Percentiles rank a stretch among this genome's conserved stretches.
phyloP scores from a whole-genome alignment of 208 protist species.

The Tetramitus jugosus region DNA sequence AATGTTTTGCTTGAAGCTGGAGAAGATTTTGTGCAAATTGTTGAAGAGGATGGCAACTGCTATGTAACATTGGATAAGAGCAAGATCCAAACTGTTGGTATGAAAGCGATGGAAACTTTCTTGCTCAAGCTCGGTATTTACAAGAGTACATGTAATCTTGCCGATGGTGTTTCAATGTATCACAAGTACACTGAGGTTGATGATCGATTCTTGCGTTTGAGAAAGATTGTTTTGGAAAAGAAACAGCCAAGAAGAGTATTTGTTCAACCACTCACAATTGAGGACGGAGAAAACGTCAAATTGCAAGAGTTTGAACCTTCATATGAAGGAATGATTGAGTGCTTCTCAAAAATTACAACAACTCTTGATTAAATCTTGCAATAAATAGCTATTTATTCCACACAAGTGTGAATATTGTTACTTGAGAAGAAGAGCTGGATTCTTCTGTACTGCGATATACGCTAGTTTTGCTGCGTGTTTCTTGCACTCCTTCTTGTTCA shows the following conservation, averaged over 20 bases:
- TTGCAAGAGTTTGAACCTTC: conserved; percentile 51
- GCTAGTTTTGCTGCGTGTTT: too few species aligned
- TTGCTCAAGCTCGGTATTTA: conserved; percentile 58
- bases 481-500: too few species aligned
- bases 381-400: too few species aligned
- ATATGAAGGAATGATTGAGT: conserved; percentile 48
- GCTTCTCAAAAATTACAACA: too few species aligned
- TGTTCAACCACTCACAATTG: conserved; percentile 59
- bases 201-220: conserved; percentile 53
- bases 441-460: too few species aligned
- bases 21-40: conserved; percentile 52
- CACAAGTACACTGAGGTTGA: conserved; percentile 54
- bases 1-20: conserved; percentile 52
- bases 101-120: conserved; percentile 57
- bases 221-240: conserved; percentile 56
- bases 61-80: conserved; percentile 54
- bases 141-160: conserved; percentile 71
- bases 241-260: conserved; percentile 75
- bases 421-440: too few species aligned
- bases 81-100: conserved; percentile 64
- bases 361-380: too few species aligned
- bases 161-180: conserved; percentile 47
- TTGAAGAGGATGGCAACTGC: conserved; percentile 48
- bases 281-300: conserved; percentile 45
- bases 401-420: too few species aligned